Percentiles rank a stretch among this genome's conserved stretches.
Evolutionary conservation across 768 basidiomycete species (phyloP).

Genomic region (Ramaria sp.): DNA sequence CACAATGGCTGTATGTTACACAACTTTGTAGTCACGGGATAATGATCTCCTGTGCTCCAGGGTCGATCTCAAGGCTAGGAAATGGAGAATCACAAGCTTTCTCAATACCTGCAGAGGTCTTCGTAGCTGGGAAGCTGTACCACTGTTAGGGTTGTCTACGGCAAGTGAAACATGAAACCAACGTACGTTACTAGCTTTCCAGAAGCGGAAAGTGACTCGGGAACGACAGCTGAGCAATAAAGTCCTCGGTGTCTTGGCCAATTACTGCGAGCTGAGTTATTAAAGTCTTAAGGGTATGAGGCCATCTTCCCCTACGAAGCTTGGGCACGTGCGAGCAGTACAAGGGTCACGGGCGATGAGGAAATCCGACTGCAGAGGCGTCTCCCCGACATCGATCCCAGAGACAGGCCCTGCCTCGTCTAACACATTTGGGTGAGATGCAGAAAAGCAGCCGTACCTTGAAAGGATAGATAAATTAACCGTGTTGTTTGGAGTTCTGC

Average conservation of each 20-base stretch:
- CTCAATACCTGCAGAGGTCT: not conserved
- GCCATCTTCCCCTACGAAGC: constrained; percentile 19
- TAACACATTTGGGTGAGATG: not conserved
- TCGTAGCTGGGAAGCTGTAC: constrained; percentile 6
- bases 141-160: not conserved
- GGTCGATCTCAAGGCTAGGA: constrained; percentile 1
- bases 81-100: not conserved
- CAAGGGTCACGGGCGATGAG: constrained; percentile 16
- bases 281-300: constrained; percentile 27
- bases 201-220: constrained; percentile 16
- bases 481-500: constrained; percentile 1
- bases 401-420: constrained; percentile 16
- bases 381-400: constrained; percentile 13
- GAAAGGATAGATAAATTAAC: not conserved
- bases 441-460: not conserved
- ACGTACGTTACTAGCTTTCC: constrained; percentile 11
- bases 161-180: not conserved
- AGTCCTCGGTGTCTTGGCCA: constrained; percentile 25
- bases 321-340: constrained; percentile 9
- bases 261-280: constrained; percentile 33
- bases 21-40: no score
- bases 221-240: constrained; percentile 37
- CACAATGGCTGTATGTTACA: no score
- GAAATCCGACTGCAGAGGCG: constrained; percentile 20
- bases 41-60: not conserved